Conservation (phyloP, 2,329 filamentous ascomycete species). For the Alternaria sp. region DNA sequence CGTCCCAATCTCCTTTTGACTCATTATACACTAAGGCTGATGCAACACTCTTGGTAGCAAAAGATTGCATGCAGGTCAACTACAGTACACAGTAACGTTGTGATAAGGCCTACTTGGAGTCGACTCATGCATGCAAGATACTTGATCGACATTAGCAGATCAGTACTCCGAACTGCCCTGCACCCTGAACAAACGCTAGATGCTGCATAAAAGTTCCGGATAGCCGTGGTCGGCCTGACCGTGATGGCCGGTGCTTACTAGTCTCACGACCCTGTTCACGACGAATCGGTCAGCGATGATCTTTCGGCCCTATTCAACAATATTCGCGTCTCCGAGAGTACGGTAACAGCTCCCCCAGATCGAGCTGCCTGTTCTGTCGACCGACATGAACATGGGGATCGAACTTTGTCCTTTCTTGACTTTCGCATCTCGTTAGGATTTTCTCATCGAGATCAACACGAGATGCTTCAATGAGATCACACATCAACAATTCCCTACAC, state of each 20-base stretch:
- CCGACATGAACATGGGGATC: neutral
- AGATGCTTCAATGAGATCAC: neutral
- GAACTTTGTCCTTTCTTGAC: neutral
- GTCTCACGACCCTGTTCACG: neutral
- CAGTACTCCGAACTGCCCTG: neutral
- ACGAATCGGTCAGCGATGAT: neutral
- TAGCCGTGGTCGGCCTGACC: conserved; percentile 1
- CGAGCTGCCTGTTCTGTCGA: neutral
- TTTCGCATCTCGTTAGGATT: neutral
- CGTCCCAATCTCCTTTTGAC: neutral
- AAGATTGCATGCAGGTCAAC: neutral
- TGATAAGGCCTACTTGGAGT: neutral
- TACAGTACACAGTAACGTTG: neutral
- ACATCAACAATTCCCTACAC: neutral
- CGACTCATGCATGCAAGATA: neutral
- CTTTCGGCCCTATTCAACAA: neutral
- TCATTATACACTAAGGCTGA: neutral
- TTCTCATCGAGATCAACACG: neutral
- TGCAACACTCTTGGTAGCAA: neutral
- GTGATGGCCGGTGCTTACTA: neutral
- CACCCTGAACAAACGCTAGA: neutral
- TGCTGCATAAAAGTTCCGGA: neutral
- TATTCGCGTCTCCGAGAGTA: neutral
- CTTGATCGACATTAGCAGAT: conserved; percentile 4
- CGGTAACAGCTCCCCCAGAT: neutral